Base-by-base conservation (phyloP, 768 basidiomycete genomes). In the Phlebiopsis flavidoalba region DNA sequence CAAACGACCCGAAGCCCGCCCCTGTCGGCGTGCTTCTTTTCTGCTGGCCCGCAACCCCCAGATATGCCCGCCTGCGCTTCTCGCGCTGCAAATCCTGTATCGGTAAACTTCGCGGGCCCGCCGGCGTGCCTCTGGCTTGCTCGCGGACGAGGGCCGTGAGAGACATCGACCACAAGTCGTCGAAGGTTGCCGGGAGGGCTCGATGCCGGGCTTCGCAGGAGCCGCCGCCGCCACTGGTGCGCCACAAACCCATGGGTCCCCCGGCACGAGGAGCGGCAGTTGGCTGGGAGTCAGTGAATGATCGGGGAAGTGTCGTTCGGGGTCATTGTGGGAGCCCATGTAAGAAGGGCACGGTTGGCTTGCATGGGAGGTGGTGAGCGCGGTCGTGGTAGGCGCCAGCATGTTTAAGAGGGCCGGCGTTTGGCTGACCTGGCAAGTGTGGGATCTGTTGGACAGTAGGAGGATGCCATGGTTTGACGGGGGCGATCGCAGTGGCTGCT, bases 1-100 rank as follows among this genome's bases (percentile, higher is more conserved):
- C 67, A 35, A 72, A 71, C 11, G 72, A 64, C 2, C 71, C 72
- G 36, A 73, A 71, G 8, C 62, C 68, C 5, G 66, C 53, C 49
- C 69, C 66, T 58, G 59, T 53, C n/a, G 65, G 61, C 3, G 69
- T n/a, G 64, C 53, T 65, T 67, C 63, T 65, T 50, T 65, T 67
- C 63, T 65, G 66, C 50, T 52, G 58, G 46, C 65, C 65, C 2
- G 68, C 60, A 4, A 89, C 91, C 95, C 95, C n/a, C n/a, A n/a
- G n/a, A 97, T 36, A 97, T 82, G 10, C 83, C 84, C 21, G 87
- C 85, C 70, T 82, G 83, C 2, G 86, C 82, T 77, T 94, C 77
- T 96, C 94, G 75, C 84, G 87, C 75, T 93, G 90, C 64, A 97
- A 71, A 68, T 93, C 94, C 73, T 89, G 89, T 69, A 96, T 95